Evolutionary conservation across 768 basidiomycete genomes (phyloP).

Genomic region (Coprinopsis marcescibilis): DNA sequence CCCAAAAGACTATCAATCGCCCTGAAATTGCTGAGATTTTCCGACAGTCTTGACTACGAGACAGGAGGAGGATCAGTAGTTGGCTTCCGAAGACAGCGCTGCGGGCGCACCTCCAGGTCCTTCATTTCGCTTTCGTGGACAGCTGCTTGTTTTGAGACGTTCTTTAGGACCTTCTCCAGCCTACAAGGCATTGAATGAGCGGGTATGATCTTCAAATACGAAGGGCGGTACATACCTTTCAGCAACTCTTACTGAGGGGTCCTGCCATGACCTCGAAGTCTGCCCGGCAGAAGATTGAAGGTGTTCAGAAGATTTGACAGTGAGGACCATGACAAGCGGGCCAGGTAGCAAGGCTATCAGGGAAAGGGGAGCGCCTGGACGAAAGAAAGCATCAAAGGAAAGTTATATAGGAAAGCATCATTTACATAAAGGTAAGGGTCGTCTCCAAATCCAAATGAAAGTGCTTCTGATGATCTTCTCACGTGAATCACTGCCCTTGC

Average conservation of each 20-base stretch:
- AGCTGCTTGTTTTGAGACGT: constrained; percentile 39
- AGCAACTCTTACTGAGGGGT: constrained; percentile 6
- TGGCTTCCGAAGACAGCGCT: not conserved
- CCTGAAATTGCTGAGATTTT: constrained; percentile 69
- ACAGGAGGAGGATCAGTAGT: constrained; percentile 5
- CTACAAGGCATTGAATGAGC: constrained; percentile 11
- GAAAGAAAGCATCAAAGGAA: constrained; percentile 1
- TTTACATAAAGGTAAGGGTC: constrained; percentile 7
- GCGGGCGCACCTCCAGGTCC: constrained; percentile 45
- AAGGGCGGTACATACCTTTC: constrained; percentile 2
- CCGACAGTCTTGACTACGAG: constrained; percentile 54
- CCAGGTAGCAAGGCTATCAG: not conserved
- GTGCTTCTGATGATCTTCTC: no score
- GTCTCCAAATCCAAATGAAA: no score
- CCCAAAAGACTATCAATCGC: constrained; percentile 66
- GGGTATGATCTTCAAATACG: not conserved
- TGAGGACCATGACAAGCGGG: not conserved
- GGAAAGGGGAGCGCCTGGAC: not conserved
- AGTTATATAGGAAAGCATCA: constrained; percentile 1
- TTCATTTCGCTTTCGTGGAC: constrained; percentile 55
- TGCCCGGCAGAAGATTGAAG: not conserved
- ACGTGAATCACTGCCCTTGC: no score
- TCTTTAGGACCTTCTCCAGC: constrained; percentile 42
- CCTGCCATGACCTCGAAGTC: not conserved
- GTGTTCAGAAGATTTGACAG: not conserved